Evolutionary conservation across 768 basidiomycete genomes (phyloP), one percentile per base, ranked within the genome.

Genomic region (Tephrocybe sp.): DNA sequence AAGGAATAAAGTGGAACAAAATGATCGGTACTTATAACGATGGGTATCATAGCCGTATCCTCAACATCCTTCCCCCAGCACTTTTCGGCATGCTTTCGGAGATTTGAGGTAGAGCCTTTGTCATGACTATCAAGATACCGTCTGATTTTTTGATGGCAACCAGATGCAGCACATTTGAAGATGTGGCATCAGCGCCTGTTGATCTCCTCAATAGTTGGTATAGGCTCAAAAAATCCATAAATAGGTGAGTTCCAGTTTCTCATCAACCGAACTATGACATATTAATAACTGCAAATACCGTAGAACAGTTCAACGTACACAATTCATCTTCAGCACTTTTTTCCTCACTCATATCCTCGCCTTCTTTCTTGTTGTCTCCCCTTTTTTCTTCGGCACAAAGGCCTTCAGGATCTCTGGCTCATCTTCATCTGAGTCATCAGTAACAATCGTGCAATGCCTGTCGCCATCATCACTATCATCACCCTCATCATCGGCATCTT

Each of bases 41-140:
- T n/a, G n/a, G n/a, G n/a, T n/a, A n/a, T n/a, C n/a, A n/a, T n/a
- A n/a, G n/a, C n/a, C n/a, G n/a, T n/a, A n/a, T n/a, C n/a, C n/a
- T n/a, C n/a, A n/a, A n/a, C n/a, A n/a, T 66, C 62, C 1, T 55
- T 43, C 1, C 69, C 62, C 64, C 65, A 69, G 49, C 70, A 72
- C 1, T 7, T n/a, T 16, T 54, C 51, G 0, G 53, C 68, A 57
- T 72, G 63, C 45, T 48, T 58, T 0, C 35, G 16, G n/a, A n/a
- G n/a, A n/a, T n/a, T n/a, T n/a, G n/a, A n/a, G n/a, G n/a, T n/a
- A n/a, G n/a, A n/a, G n/a, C 20, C 39, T 39, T 31, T 35, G 39
- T 55, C 54, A n/a, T 33, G 23, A 16, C 41, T 55, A 36, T 55
- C 41, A 14, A 58, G 41, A 31, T 44, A 55, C 5, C 39, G 17